Conservation (phyloP, 2,329 filamentous ascomycete genomes). For the Paecilomyces variotii region DNA sequence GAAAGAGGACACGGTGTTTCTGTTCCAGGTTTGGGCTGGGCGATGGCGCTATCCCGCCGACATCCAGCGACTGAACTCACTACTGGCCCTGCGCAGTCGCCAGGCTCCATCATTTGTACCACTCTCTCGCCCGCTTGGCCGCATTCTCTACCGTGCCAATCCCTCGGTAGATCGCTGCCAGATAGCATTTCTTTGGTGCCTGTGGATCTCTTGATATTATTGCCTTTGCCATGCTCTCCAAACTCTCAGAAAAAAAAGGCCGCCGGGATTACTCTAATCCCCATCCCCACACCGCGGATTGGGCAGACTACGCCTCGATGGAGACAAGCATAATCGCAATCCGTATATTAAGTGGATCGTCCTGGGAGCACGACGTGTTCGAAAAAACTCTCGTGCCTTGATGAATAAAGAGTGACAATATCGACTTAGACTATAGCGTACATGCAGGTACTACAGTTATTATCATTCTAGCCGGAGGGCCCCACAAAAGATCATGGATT, state of each 20-base stretch:
- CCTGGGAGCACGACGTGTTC: not conserved
- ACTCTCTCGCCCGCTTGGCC: not conserved
- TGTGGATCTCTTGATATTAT: not conserved
- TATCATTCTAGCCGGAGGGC: too few species aligned
- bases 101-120: not conserved
- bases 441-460: too few species aligned
- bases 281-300: not conserved
- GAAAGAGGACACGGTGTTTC: constrained; percentile 25
- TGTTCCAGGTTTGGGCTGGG: not conserved
- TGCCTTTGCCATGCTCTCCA: not conserved
- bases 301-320: not conserved
- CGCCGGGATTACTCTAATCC: not conserved
- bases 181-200: not conserved
- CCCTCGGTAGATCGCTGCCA: not conserved
- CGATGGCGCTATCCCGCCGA: constrained; percentile 2
- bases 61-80: not conserved
- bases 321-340: not conserved
- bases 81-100: not conserved
- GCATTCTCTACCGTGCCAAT: not conserved
- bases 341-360: not conserved
- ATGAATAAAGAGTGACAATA: too few species aligned
- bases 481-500: not conserved
- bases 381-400: not conserved
- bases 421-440: too few species aligned
- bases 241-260: not conserved